Base-by-base conservation (phyloP, 192 early-diverging fungal genomes). In the Mortierella alpina region DNA sequence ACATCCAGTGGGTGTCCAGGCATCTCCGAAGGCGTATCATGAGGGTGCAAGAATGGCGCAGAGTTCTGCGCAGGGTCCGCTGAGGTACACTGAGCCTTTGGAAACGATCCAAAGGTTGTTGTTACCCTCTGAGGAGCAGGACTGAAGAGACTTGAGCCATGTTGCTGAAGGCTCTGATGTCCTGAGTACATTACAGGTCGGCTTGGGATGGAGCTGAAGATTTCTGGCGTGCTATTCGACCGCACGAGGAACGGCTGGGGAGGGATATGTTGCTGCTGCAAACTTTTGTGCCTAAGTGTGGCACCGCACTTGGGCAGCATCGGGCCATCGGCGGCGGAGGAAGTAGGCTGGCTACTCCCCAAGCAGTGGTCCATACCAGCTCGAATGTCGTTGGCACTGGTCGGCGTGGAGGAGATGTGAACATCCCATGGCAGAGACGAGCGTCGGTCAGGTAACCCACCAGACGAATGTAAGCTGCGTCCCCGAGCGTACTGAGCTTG, bases 181-280 rank as follows among this genome's bases (percentile, higher is more conserved):
- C 52, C 47, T 5, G 49, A 17, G 3, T 45, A 46, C 18, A 11
- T 14, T 15, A 41, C 9, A 47, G 70, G 5, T 23, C 31, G 31
- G 3, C 52, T 62, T 0, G 70, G 48, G 8, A 44, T 20, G 9
- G 61, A 54, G 20, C 70, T 47, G 39, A 72, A 72, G 42, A 72
- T 72, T 11, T 50, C 70, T 5, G 70, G 70, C 6, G 70, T 72
- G 20, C 70, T 72, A 20, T 72, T 72, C 15, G 70, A 72, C 22
- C 70, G 12, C 49, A 72, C 45, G 18, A 72, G 53, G 4, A 72
- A 55, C 7, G 20, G 45, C 17, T 55, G 68, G 39, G 68, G 50
- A 45, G 31, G 31, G 31, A 31, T 31, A 31, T 31, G 31, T 31
- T 31, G 31, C 31, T 31, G 31, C 31, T 31, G 31, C 31, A 31